phyloP scores from a whole-genome alignment of 2,329 filamentous ascomycete genomes.

The Verticillium nonalfalfae region DNA sequence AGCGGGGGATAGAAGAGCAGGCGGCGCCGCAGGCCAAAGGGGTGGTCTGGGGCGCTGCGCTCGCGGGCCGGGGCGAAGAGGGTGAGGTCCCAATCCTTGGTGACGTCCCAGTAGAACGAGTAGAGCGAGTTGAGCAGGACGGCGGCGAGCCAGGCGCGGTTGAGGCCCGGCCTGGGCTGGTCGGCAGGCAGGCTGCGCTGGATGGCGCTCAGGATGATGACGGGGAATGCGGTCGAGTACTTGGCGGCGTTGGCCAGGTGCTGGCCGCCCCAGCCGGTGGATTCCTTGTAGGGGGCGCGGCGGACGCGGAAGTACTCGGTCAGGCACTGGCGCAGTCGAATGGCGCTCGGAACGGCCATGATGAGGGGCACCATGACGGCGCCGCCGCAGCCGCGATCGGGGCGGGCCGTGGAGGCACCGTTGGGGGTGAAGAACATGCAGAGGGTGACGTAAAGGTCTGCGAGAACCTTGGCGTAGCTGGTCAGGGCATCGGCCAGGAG shows the following conservation, averaged over 20 bases:
- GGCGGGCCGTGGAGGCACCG: conserved; percentile 69
- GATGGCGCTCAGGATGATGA: conserved; percentile 73
- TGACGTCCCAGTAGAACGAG: conserved; percentile 98
- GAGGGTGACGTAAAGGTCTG: conserved; percentile 78
- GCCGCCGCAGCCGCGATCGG: conserved; percentile 78
- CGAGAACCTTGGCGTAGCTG: conserved; percentile 87
- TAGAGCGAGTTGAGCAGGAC: conserved; percentile 82
- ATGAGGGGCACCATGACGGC: conserved; percentile 75
- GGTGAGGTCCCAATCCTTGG: conserved; percentile 93
- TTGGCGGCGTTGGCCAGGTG: conserved; percentile 92
- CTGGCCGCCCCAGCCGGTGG: conserved; percentile 70
- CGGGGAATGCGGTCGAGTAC: conserved; percentile 90
- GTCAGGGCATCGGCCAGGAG: conserved; percentile 90
- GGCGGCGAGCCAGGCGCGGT: conserved; percentile 61
- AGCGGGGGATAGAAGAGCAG: conserved; percentile 65
- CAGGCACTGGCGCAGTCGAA: conserved; percentile 85
- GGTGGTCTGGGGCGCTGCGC: conserved; percentile 39
- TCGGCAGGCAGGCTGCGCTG: conserved; percentile 53
- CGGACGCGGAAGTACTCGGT: conserved; percentile 77
- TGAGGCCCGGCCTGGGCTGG: conserved; percentile 30
- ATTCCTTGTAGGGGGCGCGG: conserved; percentile 46
- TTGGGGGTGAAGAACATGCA: conserved; percentile 82
- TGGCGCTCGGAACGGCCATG: conserved; percentile 74
- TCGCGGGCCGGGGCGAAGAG: conserved; percentile 56
- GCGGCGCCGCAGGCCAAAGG: conserved; percentile 70